These are phyloP conservation scores for Suhomyces sp. DNA, from an alignment of 805 yeast species.

Conservation along the genomic window DNA sequence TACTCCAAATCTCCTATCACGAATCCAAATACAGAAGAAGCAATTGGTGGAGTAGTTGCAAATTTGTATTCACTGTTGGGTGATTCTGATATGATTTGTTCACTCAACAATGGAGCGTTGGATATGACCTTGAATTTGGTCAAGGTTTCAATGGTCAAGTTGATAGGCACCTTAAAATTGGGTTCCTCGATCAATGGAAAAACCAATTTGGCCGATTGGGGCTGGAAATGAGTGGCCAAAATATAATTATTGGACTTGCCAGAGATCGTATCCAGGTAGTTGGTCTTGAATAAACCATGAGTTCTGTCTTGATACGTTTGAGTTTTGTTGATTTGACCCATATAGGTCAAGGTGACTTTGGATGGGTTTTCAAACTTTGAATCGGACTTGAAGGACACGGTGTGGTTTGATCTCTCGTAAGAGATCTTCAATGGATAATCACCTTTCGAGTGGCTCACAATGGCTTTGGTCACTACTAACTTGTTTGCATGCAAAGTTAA, in stretches of 20 bases:
- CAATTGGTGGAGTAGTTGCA: slow-evolving; percentile 54
- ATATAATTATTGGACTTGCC: slow-evolving; percentile 51
- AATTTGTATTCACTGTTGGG: slow-evolving; percentile 41
- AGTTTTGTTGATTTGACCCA: slow-evolving; percentile 51
- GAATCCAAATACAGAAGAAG: slow-evolving; percentile 65
- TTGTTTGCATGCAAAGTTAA: slow-evolving; percentile 41
- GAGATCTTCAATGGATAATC: slow-evolving; percentile 22
- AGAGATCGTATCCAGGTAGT: slow-evolving; percentile 49
- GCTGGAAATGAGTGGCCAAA: slow-evolving; percentile 72
- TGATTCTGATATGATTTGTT: slow-evolving; percentile 14
- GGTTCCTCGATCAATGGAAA: slow-evolving; percentile 74
- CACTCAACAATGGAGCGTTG: slow-evolving; percentile 37
- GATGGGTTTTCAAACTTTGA: slow-evolving; percentile 8
- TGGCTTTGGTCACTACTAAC: slow-evolving; percentile 37
- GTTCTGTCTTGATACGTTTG: slow-evolving; percentile 56
- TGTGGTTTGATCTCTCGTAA: slow-evolving; percentile 41
- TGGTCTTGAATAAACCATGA: slow-evolving; percentile 65
- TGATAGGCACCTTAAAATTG: slow-evolving; percentile 48
- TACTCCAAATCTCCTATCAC: slow-evolving; percentile 65
- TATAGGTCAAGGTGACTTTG: slow-evolving; percentile 32
- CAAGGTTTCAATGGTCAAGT: slow-evolving; percentile 46
- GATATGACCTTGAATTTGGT: slow-evolving; percentile 50
- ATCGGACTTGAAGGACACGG: slow-evolving; percentile 26
- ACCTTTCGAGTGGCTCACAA: slow-evolving; percentile 12
- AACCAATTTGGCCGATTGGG: slow-evolving; percentile 57